phyloP scores from a whole-genome alignment of 768 basidiomycete species.

The Amanita muscaria region DNA sequence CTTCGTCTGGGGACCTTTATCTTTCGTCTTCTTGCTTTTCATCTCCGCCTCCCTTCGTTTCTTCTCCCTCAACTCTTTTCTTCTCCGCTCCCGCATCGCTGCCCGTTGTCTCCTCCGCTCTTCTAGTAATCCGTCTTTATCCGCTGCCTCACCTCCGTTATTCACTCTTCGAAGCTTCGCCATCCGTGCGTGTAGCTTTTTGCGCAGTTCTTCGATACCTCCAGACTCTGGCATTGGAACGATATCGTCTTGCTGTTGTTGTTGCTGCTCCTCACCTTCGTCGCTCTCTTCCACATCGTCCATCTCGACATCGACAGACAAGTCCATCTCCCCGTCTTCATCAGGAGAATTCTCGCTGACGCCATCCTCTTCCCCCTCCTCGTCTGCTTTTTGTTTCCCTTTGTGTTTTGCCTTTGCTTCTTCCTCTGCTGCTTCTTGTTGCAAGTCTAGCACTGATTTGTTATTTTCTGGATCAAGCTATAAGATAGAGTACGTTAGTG shows the following conservation, averaged over 20 bases:
- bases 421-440: constrained; percentile 40
- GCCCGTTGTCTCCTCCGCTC: constrained; percentile 71
- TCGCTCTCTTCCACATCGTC: constrained; percentile 26
- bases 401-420: constrained; percentile 19
- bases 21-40: constrained; percentile 38
- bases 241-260: constrained; percentile 20
- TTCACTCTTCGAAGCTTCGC: constrained; percentile 47
- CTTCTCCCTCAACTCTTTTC: constrained; percentile 83
- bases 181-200: constrained; percentile 72
- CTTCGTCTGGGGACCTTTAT: constrained; percentile 42
- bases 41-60: constrained; percentile 56
- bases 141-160: constrained; percentile 37
- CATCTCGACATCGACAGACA: constrained; percentile 28
- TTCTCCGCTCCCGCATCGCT: constrained; percentile 73
- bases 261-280: constrained; percentile 16
- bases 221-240: constrained; percentile 59
- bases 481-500: background rate
- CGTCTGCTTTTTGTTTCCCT: constrained; percentile 33
- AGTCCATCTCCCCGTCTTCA: constrained; percentile 27
- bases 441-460: constrained; percentile 64
- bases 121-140: constrained; percentile 77
- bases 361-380: constrained; percentile 24
- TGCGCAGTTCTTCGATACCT: constrained; percentile 55
- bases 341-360: constrained; percentile 24
- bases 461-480: constrained; percentile 93